Evolutionary conservation across 495 filamentous ascomycete genomes (phyloP), one percentile per base, ranked within the genome.

Genomic region (Penicillium steckii): DNA sequence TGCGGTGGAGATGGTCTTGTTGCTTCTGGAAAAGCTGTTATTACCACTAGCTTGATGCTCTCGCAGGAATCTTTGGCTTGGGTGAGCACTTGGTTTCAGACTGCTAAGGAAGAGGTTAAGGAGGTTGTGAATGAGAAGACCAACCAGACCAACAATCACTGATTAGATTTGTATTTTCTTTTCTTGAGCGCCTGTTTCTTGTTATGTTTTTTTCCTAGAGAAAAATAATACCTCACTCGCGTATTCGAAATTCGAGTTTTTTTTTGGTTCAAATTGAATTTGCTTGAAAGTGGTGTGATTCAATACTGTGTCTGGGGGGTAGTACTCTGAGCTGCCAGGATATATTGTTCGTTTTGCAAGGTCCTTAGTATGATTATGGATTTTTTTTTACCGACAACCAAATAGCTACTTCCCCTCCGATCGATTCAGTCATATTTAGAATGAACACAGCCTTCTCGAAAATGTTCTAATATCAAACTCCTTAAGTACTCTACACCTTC

Each of bases 11-110:
- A 88, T 37, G 85, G 87, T 32, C 48, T 87, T 35, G 69, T 88
- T 22, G 82, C 85, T 10, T 80, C 77, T 32, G 81, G 83, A 56
- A 92, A 90, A 78, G 91, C 92, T 2, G 66, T 86, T 12, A 70
- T 96, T 56, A 85, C 83, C 40, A 90, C 89, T 13, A 78, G 85
- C 10, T 68, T 96, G 47, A 76, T 89, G 27, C 73, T 97, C 47
- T 83, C 82, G 22, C 76, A 76, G 46, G 89, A 93, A 67, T 79
- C 80, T 18, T 69, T 89, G 52, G 69, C 68, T 22, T 85, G 76
- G 74, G 35, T 89, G 30, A 76, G 72, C 62, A 70, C 70, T 25
- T 78, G 78, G 52, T 56, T 91, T 22, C 72, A 76, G 52, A 68
- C 67, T 33, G 81, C 83, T 70, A 88, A 87, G 68, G 75, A 79